Evolutionary conservation across 2,329 filamentous ascomycete genomes (phyloP), one percentile per base, ranked within the genome.

Genomic region (Sporothrix luriei): DNA sequence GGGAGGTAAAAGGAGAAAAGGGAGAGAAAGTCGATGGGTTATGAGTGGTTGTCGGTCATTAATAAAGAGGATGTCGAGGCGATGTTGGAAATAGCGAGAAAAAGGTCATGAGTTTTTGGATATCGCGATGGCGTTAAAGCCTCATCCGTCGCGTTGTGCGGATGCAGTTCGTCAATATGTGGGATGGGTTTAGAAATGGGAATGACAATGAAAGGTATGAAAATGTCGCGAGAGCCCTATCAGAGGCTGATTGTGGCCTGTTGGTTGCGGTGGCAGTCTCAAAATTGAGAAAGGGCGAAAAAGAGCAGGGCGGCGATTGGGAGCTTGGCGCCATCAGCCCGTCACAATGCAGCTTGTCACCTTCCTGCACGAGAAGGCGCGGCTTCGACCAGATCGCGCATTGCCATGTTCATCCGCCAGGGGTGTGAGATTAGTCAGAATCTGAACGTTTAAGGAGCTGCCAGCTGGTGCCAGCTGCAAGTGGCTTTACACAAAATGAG

Each of bases 331-430:
- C 48, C 24, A 19, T 52, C 38, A 24, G 59, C 57, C 57, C 57
- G 40, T 62, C 65, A 55, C 52, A 59, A 52, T 48, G 49, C 51
- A 54, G 68, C 64, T 67, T 24, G 52, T 38, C 57, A 59, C 43
- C 21, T 19, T 57, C 29, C 43, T 21, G 65, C 21, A 49, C 54
- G 40, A 51, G 38, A 49, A 59, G 46, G 67, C 70, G 70, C 64
- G 68, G 66, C 68, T 70, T 70, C 62, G 49, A 52, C 38, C 62
- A 66, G 55, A 67, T 69, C 51, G 70, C 62, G 67, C 64, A 69
- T 52, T 55, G 49, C 57, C 61, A n/a, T 62, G 61, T 54, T 21
- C 33, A 38, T 10, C 46, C n/a, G 59, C 38, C 24, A 29, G 40
- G 54, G 54, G 16, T n/a, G 7, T 1, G 24, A 7, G 43, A 40